Evolutionary conservation across 2,329 filamentous ascomycete genomes (phyloP), one percentile per base, ranked within the genome.

Genomic region (Aspergillus sp.): DNA sequence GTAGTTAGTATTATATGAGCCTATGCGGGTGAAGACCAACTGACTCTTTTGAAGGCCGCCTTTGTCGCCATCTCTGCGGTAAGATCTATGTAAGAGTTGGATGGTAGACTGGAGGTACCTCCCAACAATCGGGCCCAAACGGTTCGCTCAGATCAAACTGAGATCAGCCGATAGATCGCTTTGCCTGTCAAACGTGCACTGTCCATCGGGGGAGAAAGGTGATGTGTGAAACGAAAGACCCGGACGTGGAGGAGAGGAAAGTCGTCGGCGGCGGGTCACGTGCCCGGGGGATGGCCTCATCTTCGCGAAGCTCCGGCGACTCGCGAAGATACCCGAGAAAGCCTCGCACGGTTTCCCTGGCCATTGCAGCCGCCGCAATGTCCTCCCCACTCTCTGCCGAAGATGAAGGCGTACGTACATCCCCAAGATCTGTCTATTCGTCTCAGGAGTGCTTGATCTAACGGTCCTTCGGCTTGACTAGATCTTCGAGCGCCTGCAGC

Each of bases 31-130:
- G 13, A 10, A 21, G 10, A 23, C 5, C 11, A 21, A 71, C 82
- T 62, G 76, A 86, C 86, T 68, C 87, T 82, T 75, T 88, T 89
- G 72, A 85, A 85, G 17, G 87, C 87, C 61, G 87, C 85, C 69
- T 85, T 86, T 65, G 84, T 88, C 47, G 87, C 86, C 87, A 89
- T 89, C 58, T 64, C 67, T 38, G 34, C 34, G 34, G 34, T 38
- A 17, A n/a, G 34, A 11, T 16, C 32, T 16, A 17, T 6, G 13
- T 17, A 38, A 16, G 16, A 38, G 14, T 6, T n/a, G 14, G 20
- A 44, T 45, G 43, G 10, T 29, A 47, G 31, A 47, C 6, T 2
- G 16, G 16, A 38, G 29, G 14, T 38, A 9, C 11, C 25, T 11
- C 25, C 25, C 25, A 29, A 10, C 34, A 38, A 38, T n/a, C 34